Percentiles rank a stretch among this genome's conserved stretches.
Evolutionary conservation across 148 eudicot genomes (phyloP).

Genomic region (Vaccinium corymbosum): DNA sequence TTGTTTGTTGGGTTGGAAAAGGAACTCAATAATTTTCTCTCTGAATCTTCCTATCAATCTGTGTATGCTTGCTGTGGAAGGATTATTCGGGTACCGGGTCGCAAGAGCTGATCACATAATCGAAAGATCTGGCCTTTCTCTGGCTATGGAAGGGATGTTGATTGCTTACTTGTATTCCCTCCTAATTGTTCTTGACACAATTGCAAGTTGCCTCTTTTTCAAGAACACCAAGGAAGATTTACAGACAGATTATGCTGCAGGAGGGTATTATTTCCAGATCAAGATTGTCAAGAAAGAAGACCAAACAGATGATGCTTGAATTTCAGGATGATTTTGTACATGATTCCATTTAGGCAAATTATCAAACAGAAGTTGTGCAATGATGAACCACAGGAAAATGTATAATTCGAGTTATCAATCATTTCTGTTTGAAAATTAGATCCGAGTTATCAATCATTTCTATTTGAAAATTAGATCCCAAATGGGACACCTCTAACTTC

Average conservation of each 20-base stretch:
- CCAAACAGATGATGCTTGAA: not conserved
- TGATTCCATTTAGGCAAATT: not conserved
- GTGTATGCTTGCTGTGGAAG: constrained; percentile 23
- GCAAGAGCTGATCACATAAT: not conserved
- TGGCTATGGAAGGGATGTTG: constrained; percentile 19
- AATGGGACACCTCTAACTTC: not conserved
- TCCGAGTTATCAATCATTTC: not conserved
- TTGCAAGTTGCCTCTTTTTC: constrained; percentile 19
- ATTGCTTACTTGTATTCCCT: constrained; percentile 21
- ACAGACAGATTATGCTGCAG: not conserved
- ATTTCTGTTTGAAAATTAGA: not conserved
- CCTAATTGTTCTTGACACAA: constrained; percentile 19
- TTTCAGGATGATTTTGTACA: not conserved
- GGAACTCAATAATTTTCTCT: constrained; percentile 2
- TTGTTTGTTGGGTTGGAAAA: constrained; percentile 17
- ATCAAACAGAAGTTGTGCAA: not conserved
- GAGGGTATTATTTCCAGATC: not conserved
- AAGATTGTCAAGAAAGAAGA: constrained; percentile 12
- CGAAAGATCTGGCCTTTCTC: constrained; percentile 3
- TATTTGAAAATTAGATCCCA: not conserved
- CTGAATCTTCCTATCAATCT: constrained; percentile 16
- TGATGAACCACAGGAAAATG: not conserved
- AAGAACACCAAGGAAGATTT: constrained; percentile 13
- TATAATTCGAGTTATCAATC: not conserved
- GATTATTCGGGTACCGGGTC: constrained; percentile 14